Evolutionary conservation across 2,329 filamentous ascomycete species (phyloP).

Genomic region (Mycocentrospora acerina): DNA sequence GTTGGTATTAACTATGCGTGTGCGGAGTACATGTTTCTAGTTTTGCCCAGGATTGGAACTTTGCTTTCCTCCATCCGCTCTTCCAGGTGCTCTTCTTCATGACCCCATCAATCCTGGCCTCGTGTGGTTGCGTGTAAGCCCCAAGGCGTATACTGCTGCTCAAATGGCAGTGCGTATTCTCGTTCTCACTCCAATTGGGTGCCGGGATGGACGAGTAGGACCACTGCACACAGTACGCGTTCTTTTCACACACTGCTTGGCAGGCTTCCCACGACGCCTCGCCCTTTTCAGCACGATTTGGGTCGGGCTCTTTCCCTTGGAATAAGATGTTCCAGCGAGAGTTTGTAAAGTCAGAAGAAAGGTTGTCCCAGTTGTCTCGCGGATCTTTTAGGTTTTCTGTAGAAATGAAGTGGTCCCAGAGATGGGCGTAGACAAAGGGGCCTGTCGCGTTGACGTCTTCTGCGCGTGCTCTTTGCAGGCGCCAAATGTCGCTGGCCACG

Average conservation of each 20-base stretch:
- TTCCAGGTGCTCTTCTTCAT: constrained; percentile 19
- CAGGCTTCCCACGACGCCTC: constrained; percentile 34
- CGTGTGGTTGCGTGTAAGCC: constrained; percentile 11
- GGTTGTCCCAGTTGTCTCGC: constrained; percentile 37
- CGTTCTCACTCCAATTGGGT: constrained; percentile 35
- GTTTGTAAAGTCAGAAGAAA: constrained; percentile 31
- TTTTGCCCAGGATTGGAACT: constrained; percentile 28
- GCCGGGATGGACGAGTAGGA: constrained; percentile 30
- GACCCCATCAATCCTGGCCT: constrained; percentile 14
- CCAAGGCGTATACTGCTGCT: constrained; percentile 36
- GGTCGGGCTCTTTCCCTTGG: constrained; percentile 16
- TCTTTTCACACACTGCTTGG: constrained; percentile 26
- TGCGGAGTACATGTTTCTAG: constrained; percentile 28
- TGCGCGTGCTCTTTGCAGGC: constrained; percentile 45
- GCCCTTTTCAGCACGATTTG: constrained; percentile 16
- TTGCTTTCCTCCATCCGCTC: constrained; percentile 35
- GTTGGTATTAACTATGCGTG: no score
- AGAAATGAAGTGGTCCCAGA: constrained; percentile 32
- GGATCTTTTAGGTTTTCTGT: constrained; percentile 25
- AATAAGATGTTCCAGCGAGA: constrained; percentile 38
- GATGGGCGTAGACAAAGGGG: constrained; percentile 27
- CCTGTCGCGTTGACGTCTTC: constrained; percentile 17
- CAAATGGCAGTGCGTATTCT: constrained; percentile 35
- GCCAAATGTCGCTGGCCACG: constrained; percentile 48
- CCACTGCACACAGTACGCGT: constrained; percentile 35